Percentiles rank a stretch among this genome's conserved stretches.
phyloP scores from a whole-genome alignment of 2,329 filamentous ascomycete species.

The Fulvia fulva region DNA sequence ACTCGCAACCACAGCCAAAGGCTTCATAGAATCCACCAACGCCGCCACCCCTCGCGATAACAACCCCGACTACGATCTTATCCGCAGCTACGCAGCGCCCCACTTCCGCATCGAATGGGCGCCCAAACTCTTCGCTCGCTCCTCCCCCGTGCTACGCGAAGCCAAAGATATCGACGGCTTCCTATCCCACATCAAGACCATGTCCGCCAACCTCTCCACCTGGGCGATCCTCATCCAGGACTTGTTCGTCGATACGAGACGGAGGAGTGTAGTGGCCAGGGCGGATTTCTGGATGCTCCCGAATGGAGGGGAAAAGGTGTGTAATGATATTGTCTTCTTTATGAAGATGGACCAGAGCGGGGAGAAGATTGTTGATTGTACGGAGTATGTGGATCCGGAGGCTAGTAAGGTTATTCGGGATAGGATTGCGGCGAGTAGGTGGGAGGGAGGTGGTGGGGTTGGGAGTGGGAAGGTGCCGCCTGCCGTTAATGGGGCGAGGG shows the following conservation, averaged over 20 bases:
- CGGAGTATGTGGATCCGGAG: constrained; percentile 19
- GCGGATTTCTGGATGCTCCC: constrained; percentile 19
- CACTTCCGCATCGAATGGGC: constrained; percentile 19
- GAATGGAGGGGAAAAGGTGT: constrained; percentile 13
- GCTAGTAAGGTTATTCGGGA: constrained; percentile 15
- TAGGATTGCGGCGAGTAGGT: constrained; percentile 13
- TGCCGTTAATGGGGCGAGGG: constrained; percentile 1
- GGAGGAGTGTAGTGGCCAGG: constrained; percentile 11
- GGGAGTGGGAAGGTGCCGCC: neutral
- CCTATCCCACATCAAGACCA: constrained; percentile 11
- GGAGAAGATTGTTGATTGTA: constrained; percentile 14
- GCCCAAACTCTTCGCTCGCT: constrained; percentile 15
- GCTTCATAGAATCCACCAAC: constrained; percentile 17
- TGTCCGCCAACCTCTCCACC: constrained; percentile 13
- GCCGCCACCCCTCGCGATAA: constrained; percentile 13
- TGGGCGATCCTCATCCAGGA: constrained; percentile 15
- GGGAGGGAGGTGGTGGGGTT: constrained; percentile 5
- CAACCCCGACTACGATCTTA: constrained; percentile 15
- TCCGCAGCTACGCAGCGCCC: constrained; percentile 10
- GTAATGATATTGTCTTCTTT: constrained; percentile 19
- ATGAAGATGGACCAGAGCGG: constrained; percentile 14
- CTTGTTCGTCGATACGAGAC: constrained; percentile 14
- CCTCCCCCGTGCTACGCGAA: constrained; percentile 9
- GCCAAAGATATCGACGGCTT: constrained; percentile 18
- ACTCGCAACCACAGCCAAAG: constrained; percentile 14